Conservation (phyloP, 768 basidiomycete genomes). For the Coprinopsis marcescibilis region DNA sequence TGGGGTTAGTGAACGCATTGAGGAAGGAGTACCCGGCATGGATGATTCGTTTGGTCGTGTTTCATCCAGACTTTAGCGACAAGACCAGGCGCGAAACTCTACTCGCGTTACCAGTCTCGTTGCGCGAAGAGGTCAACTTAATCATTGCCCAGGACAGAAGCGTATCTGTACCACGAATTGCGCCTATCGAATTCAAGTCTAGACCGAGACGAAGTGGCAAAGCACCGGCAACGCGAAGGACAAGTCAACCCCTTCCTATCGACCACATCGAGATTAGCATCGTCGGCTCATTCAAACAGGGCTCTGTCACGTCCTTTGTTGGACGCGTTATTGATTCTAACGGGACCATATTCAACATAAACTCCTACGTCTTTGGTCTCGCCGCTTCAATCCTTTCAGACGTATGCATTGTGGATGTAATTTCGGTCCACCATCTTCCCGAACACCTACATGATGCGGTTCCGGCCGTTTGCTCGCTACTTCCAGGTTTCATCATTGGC, state of each 20-base stretch:
- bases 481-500: slow-evolving; percentile 16
- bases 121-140: slow-evolving; percentile 8
- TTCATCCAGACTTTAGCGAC: slow-evolving; percentile 16
- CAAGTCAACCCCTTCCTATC: background rate
- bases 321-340: slow-evolving; percentile 9
- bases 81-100: slow-evolving; percentile 11
- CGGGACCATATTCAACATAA: slow-evolving; percentile 1
- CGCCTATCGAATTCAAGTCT: background rate
- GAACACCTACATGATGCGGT: slow-evolving; percentile 1
- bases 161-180: slow-evolving; percentile 2
- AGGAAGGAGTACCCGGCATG: slow-evolving; percentile 25
- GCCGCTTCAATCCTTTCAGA: slow-evolving; percentile 1
- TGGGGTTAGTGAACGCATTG: slow-evolving; percentile 26
- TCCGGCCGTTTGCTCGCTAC: slow-evolving; percentile 5
- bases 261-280: slow-evolving; percentile 7
- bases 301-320: slow-evolving; percentile 7
- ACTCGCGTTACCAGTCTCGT: slow-evolving; percentile 9
- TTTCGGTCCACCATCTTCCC: slow-evolving; percentile 5
- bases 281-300: slow-evolving; percentile 12
- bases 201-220: background rate
- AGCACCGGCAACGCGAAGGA: background rate
- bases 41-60: slow-evolving; percentile 24
- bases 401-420: slow-evolving; percentile 10
- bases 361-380: slow-evolving; percentile 9
- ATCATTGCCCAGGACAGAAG: background rate